Evolutionary conservation across 129 eudicot species (phyloP).

Genomic region (Chrysanthemum seticuspe): DNA sequence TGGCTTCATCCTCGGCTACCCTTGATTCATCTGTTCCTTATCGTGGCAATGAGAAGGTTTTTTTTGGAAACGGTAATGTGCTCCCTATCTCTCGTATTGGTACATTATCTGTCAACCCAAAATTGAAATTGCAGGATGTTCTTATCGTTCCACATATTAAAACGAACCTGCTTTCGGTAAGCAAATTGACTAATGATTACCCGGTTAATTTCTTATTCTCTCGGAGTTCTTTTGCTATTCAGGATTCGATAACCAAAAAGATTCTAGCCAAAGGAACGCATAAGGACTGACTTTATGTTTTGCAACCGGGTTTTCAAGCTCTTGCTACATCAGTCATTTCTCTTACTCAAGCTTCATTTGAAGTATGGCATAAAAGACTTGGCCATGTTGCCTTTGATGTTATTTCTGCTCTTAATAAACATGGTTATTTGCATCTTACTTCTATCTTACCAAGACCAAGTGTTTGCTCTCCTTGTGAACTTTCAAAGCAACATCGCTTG

Average conservation of each 20-base stretch:
- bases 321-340: neutral
- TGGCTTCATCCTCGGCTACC: neutral
- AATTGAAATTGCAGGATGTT: neutral
- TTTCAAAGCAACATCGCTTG: neutral
- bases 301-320: neutral
- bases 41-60: neutral
- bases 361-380: neutral
- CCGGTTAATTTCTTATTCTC: neutral
- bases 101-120: neutral
- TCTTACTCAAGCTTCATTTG: neutral
- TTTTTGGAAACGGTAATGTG: constrained; percentile 2
- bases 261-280: neutral
- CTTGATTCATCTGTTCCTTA: neutral
- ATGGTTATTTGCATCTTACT: neutral
- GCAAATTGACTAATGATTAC: constrained; percentile 1
- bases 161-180: neutral
- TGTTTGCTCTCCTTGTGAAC: neutral
- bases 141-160: neutral
- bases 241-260: neutral
- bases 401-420: neutral
- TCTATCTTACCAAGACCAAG: constrained; percentile 9
- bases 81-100: neutral
- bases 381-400: constrained; percentile 14
- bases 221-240: neutral
- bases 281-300: neutral